Percentiles rank a stretch among this genome's conserved stretches.
Evolutionary conservation across 306 rosid species (phyloP).

Genomic region (Vachellia collinsii): DNA sequence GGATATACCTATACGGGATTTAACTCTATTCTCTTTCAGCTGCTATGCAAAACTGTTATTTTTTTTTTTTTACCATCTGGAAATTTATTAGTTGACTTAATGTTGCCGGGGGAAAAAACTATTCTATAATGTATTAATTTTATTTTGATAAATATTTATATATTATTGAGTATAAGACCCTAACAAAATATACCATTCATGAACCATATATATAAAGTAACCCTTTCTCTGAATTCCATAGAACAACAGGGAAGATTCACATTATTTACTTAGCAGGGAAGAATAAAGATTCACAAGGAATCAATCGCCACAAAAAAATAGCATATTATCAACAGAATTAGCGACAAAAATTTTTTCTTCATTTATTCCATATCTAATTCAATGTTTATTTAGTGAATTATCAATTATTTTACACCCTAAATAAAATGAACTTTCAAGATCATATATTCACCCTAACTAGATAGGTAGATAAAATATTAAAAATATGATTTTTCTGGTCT

Average conservation of each 20-base stretch:
- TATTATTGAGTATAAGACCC: not conserved
- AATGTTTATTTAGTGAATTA: no score
- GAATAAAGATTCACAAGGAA: not conserved
- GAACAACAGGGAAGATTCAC: not conserved
- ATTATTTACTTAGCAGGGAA: not conserved
- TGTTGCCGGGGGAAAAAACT: not conserved
- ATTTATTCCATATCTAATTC: no score
- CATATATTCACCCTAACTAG: not conserved
- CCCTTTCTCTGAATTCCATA: not conserved
- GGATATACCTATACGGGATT: not conserved
- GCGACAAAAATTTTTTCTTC: no score
- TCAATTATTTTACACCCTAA: not conserved
- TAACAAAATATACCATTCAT: not conserved
- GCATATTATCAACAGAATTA: no score
- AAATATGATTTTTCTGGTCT: not conserved
- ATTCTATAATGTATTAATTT: not conserved
- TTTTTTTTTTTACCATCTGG: not conserved
- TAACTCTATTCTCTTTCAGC: not conserved
- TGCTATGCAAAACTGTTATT: no score
- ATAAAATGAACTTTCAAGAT: not conserved
- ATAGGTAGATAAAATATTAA: not conserved
- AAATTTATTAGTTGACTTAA: not conserved
- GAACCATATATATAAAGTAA: not conserved
- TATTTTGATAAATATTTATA: not conserved
- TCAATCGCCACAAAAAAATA: not conserved